Conservation (phyloP, 2,329 filamentous ascomycete genomes). For the Hypoxylon sp. region DNA sequence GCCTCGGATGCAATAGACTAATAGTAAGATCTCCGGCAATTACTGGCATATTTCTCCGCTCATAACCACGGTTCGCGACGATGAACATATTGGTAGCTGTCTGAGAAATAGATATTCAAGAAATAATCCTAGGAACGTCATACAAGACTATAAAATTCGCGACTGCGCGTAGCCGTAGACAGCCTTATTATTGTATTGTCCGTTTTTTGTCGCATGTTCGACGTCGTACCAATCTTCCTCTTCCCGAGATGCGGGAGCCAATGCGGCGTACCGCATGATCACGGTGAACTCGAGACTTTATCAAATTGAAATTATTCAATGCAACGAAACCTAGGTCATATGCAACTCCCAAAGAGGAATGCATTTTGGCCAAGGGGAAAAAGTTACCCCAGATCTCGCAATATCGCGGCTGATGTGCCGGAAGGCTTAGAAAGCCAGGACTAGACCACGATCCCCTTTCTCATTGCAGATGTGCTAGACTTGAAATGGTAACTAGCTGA, state of each 20-base stretch:
- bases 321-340: too few relatives aligned
- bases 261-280: slow-evolving; percentile 21
- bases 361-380: not conserved
- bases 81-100: too few relatives aligned
- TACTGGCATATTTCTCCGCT: not conserved
- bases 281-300: slow-evolving; percentile 1
- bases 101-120: too few relatives aligned
- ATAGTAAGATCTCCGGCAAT: too few relatives aligned
- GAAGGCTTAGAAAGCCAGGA: slow-evolving; percentile 3
- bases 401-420: slow-evolving; percentile 17
- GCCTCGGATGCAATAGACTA: too few relatives aligned
- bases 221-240: slow-evolving; percentile 20
- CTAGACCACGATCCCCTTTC: slow-evolving; percentile 19
- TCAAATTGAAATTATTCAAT: too few relatives aligned
- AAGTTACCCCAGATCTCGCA: slow-evolving; percentile 33
- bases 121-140: too few relatives aligned
- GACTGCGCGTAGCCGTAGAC: slow-evolving; percentile 22
- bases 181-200: slow-evolving; percentile 19
- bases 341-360: too few relatives aligned
- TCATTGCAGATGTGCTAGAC: slow-evolving; percentile 19
- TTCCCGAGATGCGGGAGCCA: slow-evolving; percentile 16
- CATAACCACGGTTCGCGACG: not conserved
- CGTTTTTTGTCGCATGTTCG: slow-evolving; percentile 12
- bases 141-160: slow-evolving; percentile 9
- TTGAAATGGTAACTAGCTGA: not conserved